A percentile compares a stretch with the other conserved stretches of the same genome.
Evolutionary conservation across 495 filamentous ascomycete species (phyloP).

Genomic region (Neurospora sp.): DNA sequence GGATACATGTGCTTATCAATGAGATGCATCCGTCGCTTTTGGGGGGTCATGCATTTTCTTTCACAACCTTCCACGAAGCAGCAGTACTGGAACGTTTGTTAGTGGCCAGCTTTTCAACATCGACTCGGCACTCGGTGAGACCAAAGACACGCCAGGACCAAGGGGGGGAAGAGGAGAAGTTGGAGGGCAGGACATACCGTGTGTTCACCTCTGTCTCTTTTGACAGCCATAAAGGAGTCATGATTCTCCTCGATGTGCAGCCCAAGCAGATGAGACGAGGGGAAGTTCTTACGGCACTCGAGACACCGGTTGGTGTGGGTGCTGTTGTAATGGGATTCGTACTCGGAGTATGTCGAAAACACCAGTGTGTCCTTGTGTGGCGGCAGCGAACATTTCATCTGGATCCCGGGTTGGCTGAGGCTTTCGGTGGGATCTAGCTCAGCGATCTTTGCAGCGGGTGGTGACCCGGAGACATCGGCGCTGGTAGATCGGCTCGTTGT

Average conservation of each 20-base stretch:
- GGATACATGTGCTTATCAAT: conserved; percentile 95
- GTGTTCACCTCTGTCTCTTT: conserved; percentile 70
- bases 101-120: neutral
- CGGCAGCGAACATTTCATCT: conserved; percentile 72
- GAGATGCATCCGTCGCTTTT: conserved; percentile 77
- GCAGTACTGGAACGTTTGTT: conserved; percentile 47
- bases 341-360: conserved; percentile 71
- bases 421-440: conserved; percentile 28
- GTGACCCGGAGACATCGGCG: conserved; percentile 6
- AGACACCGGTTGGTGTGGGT: conserved; percentile 75
- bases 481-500: neutral
- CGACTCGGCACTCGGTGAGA: neutral
- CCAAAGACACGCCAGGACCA: neutral
- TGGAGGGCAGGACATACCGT: conserved; percentile 50
- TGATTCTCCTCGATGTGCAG: conserved; percentile 91
- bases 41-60: conserved; percentile 68
- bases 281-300: conserved; percentile 72
- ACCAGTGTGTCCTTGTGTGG: conserved; percentile 58
- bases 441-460: conserved; percentile 31
- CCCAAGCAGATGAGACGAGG: conserved; percentile 57
- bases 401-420: conserved; percentile 12
- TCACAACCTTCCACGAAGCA: conserved; percentile 91
- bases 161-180: neutral
- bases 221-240: conserved; percentile 65
- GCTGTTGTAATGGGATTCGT: conserved; percentile 77